Evolutionary conservation across 257 asterid species (phyloP).

Genomic region (Jaltomata sinuosa): DNA sequence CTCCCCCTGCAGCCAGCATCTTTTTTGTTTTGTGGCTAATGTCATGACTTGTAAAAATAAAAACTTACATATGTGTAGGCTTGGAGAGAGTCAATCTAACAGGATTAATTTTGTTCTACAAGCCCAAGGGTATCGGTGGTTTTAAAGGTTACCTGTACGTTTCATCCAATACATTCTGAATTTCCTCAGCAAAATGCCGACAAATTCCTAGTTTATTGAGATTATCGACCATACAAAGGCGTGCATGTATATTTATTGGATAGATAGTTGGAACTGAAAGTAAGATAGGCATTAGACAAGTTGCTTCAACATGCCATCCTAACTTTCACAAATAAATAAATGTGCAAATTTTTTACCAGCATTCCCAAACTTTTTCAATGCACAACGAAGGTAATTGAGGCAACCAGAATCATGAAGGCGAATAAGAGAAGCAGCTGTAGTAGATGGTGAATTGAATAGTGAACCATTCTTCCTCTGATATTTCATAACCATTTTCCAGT

Average conservation of each 20-base stretch:
- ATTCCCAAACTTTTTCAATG: slow-evolving; percentile 47
- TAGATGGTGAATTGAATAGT: slow-evolving; percentile 78
- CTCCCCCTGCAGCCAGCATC: slow-evolving; percentile 75
- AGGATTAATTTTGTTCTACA: not conserved
- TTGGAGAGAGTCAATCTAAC: not conserved
- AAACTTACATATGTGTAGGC: not conserved
- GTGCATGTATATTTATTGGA: slow-evolving; percentile 49
- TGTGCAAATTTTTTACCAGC: slow-evolving; percentile 35
- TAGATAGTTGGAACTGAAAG: slow-evolving; percentile 64
- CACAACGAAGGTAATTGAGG: slow-evolving; percentile 49
- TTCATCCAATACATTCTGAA: slow-evolving; percentile 50
- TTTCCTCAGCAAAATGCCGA: slow-evolving; percentile 49
- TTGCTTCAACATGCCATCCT: not conserved
- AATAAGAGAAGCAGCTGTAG: slow-evolving; percentile 76
- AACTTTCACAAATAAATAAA: not conserved
- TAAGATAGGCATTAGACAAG: not conserved
- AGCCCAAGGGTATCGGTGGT: not conserved
- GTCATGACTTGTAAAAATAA: slow-evolving; percentile 14
- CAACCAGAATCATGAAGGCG: slow-evolving; percentile 40
- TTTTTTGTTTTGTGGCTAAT: slow-evolving; percentile 27
- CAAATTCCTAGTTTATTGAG: slow-evolving; percentile 69
- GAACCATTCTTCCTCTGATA: slow-evolving; percentile 79
- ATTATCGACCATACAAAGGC: slow-evolving; percentile 49
- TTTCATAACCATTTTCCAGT: slow-evolving; percentile 58
- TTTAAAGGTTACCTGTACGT: slow-evolving; percentile 46